Conservation (phyloP, 768 basidiomycete species). For the Tulasnella sp. region DNA sequence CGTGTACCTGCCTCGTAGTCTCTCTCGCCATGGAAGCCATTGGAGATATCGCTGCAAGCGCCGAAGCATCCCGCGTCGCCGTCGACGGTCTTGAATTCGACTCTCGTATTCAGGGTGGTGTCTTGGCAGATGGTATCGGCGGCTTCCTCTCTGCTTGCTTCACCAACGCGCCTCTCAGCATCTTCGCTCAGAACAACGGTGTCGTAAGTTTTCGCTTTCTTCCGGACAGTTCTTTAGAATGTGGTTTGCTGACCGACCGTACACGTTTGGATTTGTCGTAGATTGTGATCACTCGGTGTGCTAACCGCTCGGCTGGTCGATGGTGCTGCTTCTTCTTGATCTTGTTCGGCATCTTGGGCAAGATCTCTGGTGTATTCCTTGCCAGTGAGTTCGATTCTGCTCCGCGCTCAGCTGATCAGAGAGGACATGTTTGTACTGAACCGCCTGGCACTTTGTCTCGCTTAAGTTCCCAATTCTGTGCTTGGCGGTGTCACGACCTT, state of each 20-base stretch:
- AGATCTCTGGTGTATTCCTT: slow-evolving; percentile 78
- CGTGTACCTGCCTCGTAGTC: slow-evolving; percentile 42
- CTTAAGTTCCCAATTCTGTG: slow-evolving; percentile 67
- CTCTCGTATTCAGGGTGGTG: slow-evolving; percentile 75
- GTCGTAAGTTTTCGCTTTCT: slow-evolving; percentile 39
- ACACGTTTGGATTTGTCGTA: not conserved
- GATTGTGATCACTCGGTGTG: slow-evolving; percentile 80
- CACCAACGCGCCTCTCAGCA: slow-evolving; percentile 75
- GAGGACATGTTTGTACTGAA: not conserved
- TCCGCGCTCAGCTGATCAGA: not conserved
- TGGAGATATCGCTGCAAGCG: slow-evolving; percentile 77
- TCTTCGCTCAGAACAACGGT: slow-evolving; percentile 81
- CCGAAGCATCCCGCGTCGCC: slow-evolving; percentile 71
- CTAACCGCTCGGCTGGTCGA: slow-evolving; percentile 71
- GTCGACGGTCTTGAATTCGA: slow-evolving; percentile 77
- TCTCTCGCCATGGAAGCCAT: slow-evolving; percentile 80
- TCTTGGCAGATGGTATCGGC: slow-evolving; percentile 75
- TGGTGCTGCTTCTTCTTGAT: slow-evolving; percentile 80
- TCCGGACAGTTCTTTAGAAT: not conserved
- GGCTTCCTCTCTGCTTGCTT: slow-evolving; percentile 76
- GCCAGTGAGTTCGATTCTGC: slow-evolving; percentile 48
- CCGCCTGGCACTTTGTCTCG: not conserved
- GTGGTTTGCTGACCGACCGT: not conserved
- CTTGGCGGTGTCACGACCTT: slow-evolving; percentile 85
- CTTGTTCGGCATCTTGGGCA: slow-evolving; percentile 74